Evolutionary conservation across 2,329 filamentous ascomycete genomes (phyloP).

Genomic region (Neobulgaria alba): DNA sequence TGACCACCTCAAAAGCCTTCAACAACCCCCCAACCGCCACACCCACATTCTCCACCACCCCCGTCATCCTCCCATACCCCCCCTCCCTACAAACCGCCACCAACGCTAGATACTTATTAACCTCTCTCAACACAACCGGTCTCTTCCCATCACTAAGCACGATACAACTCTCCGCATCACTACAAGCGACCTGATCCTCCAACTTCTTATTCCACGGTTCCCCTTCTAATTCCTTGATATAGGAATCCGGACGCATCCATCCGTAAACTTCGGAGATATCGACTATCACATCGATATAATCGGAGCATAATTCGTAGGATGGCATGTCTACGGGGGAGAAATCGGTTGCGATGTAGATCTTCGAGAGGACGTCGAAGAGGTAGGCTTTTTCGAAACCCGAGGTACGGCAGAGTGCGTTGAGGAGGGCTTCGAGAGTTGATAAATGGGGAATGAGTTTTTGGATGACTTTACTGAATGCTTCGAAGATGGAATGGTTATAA

Average conservation of each 20-base stretch:
- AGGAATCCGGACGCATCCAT: constrained; percentile 52
- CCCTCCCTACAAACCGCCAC: constrained; percentile 84
- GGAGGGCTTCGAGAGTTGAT: constrained; percentile 83
- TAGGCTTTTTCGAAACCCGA: constrained; percentile 98
- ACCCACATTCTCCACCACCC: constrained; percentile 82
- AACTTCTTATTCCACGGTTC: constrained; percentile 53
- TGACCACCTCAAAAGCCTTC: constrained; percentile 70
- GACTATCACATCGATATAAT: constrained; percentile 97
- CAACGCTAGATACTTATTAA: constrained; percentile 67
- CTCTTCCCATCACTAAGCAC: constrained; percentile 53
- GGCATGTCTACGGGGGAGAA: constrained; percentile 88
- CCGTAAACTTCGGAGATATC: constrained; percentile 95
- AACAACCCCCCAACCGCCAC: constrained; percentile 71
- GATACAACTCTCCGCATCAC: constrained; percentile 59
- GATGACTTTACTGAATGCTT: constrained; percentile 96
- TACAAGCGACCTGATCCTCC: constrained; percentile 57
- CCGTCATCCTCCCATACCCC: constrained; percentile 72
- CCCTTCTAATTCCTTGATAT: constrained; percentile 48
- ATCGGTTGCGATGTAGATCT: constrained; percentile 98
- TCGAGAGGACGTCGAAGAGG: constrained; percentile 93
- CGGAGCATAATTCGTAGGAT: constrained; percentile 95
- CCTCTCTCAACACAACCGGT: constrained; percentile 60
- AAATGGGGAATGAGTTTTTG: constrained; percentile 94
- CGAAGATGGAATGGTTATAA: constrained; percentile 97
- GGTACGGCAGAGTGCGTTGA: constrained; percentile 87